These are phyloP conservation scores for Cercospora sp. DNA, from an alignment of 2,329 filamentous ascomycete genomes.

Conservation along the genomic window DNA sequence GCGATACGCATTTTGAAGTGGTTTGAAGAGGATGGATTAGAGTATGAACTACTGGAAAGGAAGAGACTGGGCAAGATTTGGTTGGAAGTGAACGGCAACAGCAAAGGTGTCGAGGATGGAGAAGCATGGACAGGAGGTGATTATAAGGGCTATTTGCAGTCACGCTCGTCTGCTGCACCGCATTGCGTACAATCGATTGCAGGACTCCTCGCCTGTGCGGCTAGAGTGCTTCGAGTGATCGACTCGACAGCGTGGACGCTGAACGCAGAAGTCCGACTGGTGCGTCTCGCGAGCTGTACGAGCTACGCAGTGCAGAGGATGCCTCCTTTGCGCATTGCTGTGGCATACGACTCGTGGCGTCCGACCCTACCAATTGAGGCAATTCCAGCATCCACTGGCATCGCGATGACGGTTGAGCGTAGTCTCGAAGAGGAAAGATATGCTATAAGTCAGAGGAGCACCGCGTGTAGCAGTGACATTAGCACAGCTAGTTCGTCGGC, in stretches of 20 bases:
- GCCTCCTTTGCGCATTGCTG: neutral
- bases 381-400: conserved; percentile 1
- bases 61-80: neutral
- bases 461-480: neutral
- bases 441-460: neutral
- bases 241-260: neutral
- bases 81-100: neutral
- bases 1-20: conserved; percentile 3
- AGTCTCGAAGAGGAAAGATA: neutral
- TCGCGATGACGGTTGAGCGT: neutral
- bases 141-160: neutral
- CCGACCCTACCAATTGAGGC: conserved; percentile 1
- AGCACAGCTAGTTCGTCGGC: neutral
- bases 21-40: neutral
- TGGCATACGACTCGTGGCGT: neutral
- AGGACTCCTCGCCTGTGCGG: neutral
- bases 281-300: neutral
- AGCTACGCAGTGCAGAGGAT: neutral
- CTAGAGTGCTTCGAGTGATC: neutral
- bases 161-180: neutral
- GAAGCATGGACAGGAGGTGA: neutral
- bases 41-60: neutral
- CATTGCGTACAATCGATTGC: neutral
- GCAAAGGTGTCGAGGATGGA: neutral
- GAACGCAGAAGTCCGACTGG: neutral